Conservation (phyloP, 2,329 filamentous ascomycete genomes). For the Clarireedia paspali region DNA sequence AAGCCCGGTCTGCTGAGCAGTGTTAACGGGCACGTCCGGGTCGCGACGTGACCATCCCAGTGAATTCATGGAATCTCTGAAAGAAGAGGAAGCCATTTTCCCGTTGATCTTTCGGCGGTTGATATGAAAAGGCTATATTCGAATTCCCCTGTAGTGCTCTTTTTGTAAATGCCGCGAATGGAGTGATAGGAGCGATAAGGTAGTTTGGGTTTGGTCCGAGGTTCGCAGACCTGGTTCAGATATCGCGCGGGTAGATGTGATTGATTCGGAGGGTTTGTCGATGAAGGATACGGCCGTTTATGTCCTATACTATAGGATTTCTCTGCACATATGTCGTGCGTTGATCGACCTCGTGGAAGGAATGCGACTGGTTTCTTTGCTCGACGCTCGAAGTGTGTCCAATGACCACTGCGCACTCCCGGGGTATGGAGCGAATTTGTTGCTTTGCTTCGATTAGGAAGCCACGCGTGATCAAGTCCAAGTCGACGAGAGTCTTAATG, state of each 20-base stretch:
- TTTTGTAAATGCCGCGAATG: not conserved
- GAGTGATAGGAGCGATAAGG: slow-evolving; percentile 8
- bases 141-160: not conserved
- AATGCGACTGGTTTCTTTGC: slow-evolving; percentile 21
- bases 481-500: slow-evolving; percentile 6
- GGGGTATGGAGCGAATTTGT: slow-evolving; percentile 11
- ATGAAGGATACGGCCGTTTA: slow-evolving; percentile 7
- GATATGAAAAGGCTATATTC: slow-evolving; percentile 10
- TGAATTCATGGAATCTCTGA: slow-evolving; percentile 90
- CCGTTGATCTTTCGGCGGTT: slow-evolving; percentile 34
- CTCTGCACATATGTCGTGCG: slow-evolving; percentile 28
- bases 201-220: slow-evolving; percentile 3
- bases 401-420: slow-evolving; percentile 26
- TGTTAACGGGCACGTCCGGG: slow-evolving; percentile 67
- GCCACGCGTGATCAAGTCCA: slow-evolving; percentile 22
- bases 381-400: slow-evolving; percentile 22
- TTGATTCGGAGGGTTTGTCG: slow-evolving; percentile 6
- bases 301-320: slow-evolving; percentile 12
- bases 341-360: slow-evolving; percentile 22
- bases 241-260: slow-evolving; percentile 14
- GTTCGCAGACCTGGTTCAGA: slow-evolving; percentile 3
- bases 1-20: slow-evolving; percentile 62
- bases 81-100: slow-evolving; percentile 71
- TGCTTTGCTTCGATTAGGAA: not conserved
- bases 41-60: slow-evolving; percentile 89